Percentiles rank a stretch among this genome's conserved stretches.
phyloP scores from a whole-genome alignment of 2,329 filamentous ascomycete species.

The Calonectria fujianensis region DNA sequence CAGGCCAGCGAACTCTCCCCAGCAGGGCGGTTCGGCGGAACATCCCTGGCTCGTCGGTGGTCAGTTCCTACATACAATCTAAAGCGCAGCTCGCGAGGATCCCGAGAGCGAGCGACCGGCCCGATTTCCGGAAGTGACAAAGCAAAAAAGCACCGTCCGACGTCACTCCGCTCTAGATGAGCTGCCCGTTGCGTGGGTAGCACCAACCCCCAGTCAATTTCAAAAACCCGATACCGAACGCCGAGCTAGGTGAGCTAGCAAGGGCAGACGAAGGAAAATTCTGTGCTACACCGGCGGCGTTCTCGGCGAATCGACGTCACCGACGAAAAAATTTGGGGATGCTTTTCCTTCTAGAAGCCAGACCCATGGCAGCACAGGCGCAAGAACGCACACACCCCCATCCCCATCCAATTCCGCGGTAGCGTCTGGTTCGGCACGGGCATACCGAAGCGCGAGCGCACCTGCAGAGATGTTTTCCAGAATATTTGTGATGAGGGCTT shows the following conservation, averaged over 20 bases:
- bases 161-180: background rate
- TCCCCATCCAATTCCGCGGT: background rate
- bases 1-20: background rate
- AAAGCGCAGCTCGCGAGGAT: background rate
- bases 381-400: constrained; percentile 1
- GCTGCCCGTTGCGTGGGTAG: constrained; percentile 5
- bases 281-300: constrained; percentile 17
- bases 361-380: background rate
- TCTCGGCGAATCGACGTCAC: constrained; percentile 21
- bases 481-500: constrained; percentile 14
- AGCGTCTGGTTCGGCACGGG: constrained; percentile 20
- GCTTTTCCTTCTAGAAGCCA: constrained; percentile 9
- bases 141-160: background rate
- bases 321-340: background rate
- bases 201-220: background rate
- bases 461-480: constrained; percentile 27
- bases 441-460: constrained; percentile 6
- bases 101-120: constrained; percentile 8
- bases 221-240: constrained; percentile 20
- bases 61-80: too few relatives aligned
- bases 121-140: constrained; percentile 10
- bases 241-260: constrained; percentile 5
- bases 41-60: background rate
- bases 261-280: constrained; percentile 3
- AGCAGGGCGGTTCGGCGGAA: background rate